Evolutionary conservation across 169 alveolate species (phyloP).

Genomic region (Toxoplasma gondii): DNA sequence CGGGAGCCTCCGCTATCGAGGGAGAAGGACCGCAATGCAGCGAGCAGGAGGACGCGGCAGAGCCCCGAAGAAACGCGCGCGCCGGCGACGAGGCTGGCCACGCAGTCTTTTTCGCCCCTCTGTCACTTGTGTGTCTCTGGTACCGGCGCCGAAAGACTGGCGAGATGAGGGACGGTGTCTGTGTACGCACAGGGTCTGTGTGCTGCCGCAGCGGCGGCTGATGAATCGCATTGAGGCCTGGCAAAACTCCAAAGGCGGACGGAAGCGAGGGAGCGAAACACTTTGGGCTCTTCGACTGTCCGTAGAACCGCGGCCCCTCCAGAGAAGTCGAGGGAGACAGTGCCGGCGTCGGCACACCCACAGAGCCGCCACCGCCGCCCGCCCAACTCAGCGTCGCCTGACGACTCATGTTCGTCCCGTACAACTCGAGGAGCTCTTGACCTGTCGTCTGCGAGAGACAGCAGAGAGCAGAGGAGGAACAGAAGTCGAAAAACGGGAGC

Average conservation of each 20-base stretch:
- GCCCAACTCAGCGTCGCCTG: neutral
- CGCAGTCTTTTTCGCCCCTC: neutral
- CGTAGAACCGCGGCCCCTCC: neutral
- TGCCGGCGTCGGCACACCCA: neutral
- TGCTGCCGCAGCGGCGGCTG: neutral
- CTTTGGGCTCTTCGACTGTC: neutral
- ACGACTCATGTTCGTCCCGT: neutral
- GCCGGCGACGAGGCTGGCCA: neutral
- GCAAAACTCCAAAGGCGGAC: neutral
- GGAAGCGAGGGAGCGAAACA: neutral
- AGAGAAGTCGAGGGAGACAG: neutral
- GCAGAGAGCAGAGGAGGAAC: neutral
- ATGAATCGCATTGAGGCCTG: neutral
- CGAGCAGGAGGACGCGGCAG: neutral
- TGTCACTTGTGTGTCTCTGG: neutral
- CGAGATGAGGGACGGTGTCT: neutral
- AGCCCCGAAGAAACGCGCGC: neutral
- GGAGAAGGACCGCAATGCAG: neutral
- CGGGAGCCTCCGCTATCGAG: neutral
- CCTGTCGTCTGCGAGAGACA: neutral
- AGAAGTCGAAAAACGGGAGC: too few relatives aligned
- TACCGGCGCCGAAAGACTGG: neutral
- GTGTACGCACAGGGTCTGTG: neutral
- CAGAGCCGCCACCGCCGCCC: neutral
- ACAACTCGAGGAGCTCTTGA: slow-evolving; percentile 17